Percentiles rank a stretch among this genome's conserved stretches.
Evolutionary conservation across 495 filamentous ascomycete species (phyloP).

Genomic region (Platismatia glauca): DNA sequence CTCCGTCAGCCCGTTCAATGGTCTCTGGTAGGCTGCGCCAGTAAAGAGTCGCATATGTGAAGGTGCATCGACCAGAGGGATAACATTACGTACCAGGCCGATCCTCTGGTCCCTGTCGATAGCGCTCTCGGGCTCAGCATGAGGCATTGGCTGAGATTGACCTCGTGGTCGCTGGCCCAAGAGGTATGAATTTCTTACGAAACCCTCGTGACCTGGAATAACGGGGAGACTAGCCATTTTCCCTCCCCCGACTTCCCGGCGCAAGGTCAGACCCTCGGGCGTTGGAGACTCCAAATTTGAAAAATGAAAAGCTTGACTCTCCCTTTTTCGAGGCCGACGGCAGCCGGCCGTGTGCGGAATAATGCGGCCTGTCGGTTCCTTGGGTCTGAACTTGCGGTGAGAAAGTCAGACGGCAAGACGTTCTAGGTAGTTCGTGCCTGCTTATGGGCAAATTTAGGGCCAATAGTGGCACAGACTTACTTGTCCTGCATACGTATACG

Average conservation of each 20-base stretch:
- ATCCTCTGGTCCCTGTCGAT: conserved; percentile 87
- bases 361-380: neutral
- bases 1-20: conserved; percentile 3
- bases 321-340: neutral
- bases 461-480: neutral
- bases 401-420: neutral
- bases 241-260: neutral
- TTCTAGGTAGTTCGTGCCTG: neutral
- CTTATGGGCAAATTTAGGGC: neutral
- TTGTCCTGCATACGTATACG: neutral
- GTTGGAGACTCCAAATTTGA: too few relatives aligned
- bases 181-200: conserved; percentile 80
- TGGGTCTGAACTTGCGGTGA: neutral
- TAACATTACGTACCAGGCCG: conserved; percentile 63
- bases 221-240: conserved; percentile 20
- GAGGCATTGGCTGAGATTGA: conserved; percentile 37
- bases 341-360: neutral
- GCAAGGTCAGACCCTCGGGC: neutral
- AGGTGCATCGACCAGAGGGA: neutral
- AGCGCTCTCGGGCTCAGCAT: conserved; percentile 53
- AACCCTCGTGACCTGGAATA: conserved; percentile 41
- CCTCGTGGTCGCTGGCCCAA: conserved; percentile 45
- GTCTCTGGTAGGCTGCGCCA: conserved; percentile 10
- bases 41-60: conserved; percentile 6
- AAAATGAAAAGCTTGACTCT: too few relatives aligned